Base-by-base conservation (phyloP, 768 basidiomycete species). In the Suillus hirtellus region DNA sequence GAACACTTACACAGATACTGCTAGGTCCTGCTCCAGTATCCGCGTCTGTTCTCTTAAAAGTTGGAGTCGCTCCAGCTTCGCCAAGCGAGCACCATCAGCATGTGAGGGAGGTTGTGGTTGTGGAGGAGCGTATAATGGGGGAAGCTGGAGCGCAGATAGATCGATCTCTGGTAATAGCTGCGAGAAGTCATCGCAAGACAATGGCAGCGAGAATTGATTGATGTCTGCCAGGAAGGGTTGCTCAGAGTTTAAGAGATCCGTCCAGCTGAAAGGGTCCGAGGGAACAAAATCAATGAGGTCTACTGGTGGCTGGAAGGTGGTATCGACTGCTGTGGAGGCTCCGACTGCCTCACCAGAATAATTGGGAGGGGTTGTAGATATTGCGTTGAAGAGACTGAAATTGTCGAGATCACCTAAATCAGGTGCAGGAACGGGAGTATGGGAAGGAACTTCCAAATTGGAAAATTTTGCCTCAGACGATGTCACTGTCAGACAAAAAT, bases 31-130 rank as follows among this genome's bases (percentile, higher is more conserved):
- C 17, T 78, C 75, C 52, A 80, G 69, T 64, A 62, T 71, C n/a
- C 72, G 67, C 6, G 76, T 68, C 8, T 68, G 75, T 43, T 78
- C 75, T 63, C 76, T 75, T 70, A 80, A 73, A 31, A 65, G 68
- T 19, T 70, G 65, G 34, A 76, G 68, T 61, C 74, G 69, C 40
- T 74, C 71, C 42, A 76, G 66, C 61, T 78, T 72, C 37, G 71
- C 70, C 40, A 75, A 70, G 8, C 74, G 68, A 10, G 68, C 69
- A 44, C 40, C 0, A 58, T 58, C 56, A 12, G 17, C 40, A 42
- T 10, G 11, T 19, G 55, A 58, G 1, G 24, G 6, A 27, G 3
- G 27, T 4, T 11, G 17, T 0, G 11, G 17, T 27, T 58, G 56
- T 31, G 56, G 24, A 40, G 21, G 14, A 2, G 46, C 1, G 1